Evolutionary conservation across 140 eudicot species (phyloP).

Genomic region (Senecio squalidus): DNA sequence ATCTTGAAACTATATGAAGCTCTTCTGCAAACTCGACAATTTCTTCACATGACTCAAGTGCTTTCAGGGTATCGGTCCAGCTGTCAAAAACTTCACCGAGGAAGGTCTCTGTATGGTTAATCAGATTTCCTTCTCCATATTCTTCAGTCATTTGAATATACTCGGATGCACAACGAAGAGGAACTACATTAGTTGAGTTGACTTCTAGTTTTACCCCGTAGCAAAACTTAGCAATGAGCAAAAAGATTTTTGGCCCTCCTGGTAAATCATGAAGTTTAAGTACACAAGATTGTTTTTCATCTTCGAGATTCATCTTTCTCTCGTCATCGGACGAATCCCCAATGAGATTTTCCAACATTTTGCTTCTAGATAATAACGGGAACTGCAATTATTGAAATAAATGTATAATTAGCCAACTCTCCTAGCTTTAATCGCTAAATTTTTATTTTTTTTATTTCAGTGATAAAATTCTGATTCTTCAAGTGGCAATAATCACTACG

Average conservation of each 20-base stretch:
- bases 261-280: constrained; percentile 53
- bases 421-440: no score
- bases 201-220: constrained; percentile 56
- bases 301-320: constrained; percentile 19
- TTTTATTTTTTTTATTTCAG: no score
- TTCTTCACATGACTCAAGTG: constrained; percentile 55
- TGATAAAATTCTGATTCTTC: background rate
- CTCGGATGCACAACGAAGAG: constrained; percentile 65
- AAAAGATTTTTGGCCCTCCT: constrained; percentile 56
- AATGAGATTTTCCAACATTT: constrained; percentile 38
- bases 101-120: constrained; percentile 36
- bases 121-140: constrained; percentile 59
- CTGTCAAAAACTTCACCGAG: constrained; percentile 39
- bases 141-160: constrained; percentile 71
- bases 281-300: constrained; percentile 31
- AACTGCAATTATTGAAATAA: constrained; percentile 44
- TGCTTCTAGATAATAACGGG: constrained; percentile 62
- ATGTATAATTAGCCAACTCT: no score
- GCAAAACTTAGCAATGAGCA: constrained; percentile 60
- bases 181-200: constrained; percentile 43
- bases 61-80: constrained; percentile 56
- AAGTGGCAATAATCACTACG: background rate
- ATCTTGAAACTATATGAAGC: constrained; percentile 50
- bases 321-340: constrained; percentile 44
- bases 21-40: constrained; percentile 43